Percentiles rank a stretch among this genome's conserved stretches.
Evolutionary conservation across 2,329 filamentous ascomycete genomes (phyloP).

Genomic region (Fusarium austroafricanum): DNA sequence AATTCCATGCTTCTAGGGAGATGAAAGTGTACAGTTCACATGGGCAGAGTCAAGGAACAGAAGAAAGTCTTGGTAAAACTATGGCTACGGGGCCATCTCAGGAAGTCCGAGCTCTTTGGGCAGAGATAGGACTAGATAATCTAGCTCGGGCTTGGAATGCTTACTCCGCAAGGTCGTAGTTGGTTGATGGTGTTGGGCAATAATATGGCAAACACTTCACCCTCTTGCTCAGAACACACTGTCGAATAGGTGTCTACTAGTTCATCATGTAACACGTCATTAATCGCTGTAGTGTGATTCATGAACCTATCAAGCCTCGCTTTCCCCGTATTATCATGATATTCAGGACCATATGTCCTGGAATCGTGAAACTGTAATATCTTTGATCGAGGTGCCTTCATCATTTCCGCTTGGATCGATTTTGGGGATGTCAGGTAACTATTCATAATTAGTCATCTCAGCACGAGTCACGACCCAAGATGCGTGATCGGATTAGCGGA

Average conservation of each 20-base stretch:
- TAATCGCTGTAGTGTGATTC: too few species aligned
- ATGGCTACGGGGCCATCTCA: neutral
- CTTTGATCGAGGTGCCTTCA: too few species aligned
- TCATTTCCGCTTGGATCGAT: too few species aligned
- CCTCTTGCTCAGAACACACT: neutral
- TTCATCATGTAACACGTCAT: fast-evolving
- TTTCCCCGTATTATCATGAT: too few species aligned
- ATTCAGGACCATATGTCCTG: too few species aligned
- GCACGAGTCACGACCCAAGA: too few species aligned
- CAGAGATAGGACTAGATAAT: neutral
- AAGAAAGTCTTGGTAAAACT: neutral
- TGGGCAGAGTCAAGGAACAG: neutral
- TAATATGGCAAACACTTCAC: fast-evolving
- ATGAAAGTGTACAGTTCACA: neutral
- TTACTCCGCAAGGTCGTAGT: neutral
- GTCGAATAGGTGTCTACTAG: neutral
- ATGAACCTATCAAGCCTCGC: too few species aligned
- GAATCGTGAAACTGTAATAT: too few species aligned
- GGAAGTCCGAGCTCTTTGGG: neutral
- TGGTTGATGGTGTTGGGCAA: too few species aligned
- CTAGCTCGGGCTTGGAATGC: neutral
- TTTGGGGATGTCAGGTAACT: too few species aligned
- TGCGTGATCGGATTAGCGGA: too few species aligned
- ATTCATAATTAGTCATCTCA: too few species aligned
- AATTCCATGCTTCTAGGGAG: neutral